These are phyloP conservation scores for Alternaria atra DNA, from an alignment of 2,329 filamentous ascomycete genomes.

Conservation along the genomic window DNA sequence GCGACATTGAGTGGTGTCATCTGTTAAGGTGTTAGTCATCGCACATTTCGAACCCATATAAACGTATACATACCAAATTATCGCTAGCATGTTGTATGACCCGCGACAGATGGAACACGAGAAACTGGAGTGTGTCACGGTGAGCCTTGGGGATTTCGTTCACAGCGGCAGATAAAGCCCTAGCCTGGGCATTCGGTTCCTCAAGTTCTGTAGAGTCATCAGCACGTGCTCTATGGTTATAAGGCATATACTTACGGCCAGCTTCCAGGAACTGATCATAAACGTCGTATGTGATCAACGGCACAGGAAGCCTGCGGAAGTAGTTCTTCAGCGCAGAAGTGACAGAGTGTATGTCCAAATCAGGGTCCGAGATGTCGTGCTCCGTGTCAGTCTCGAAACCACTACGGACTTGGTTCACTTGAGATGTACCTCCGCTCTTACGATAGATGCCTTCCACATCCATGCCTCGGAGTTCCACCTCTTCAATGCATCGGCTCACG, in stretches of 20 bases:
- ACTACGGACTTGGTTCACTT: conserved; percentile 88
- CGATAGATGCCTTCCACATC: conserved; percentile 97
- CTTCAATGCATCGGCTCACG: conserved; percentile 92
- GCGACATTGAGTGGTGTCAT: conserved; percentile 98
- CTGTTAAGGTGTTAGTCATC: conserved; percentile 52
- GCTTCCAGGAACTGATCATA: conserved; percentile 91
- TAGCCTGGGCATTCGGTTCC: conserved; percentile 58
- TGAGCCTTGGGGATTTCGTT: conserved; percentile 83
- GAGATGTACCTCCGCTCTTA: conserved; percentile 92
- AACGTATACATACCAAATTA: conserved; percentile 74
- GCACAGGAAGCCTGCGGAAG: conserved; percentile 89
- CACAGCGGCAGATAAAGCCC: conserved; percentile 76
- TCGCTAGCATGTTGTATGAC: conserved; percentile 84
- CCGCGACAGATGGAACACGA: conserved; percentile 90
- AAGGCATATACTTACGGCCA: conserved; percentile 64
- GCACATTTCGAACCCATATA: background rate
- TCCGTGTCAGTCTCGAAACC: conserved; percentile 88
- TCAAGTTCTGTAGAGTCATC: conserved; percentile 63
- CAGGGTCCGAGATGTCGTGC: conserved; percentile 91
- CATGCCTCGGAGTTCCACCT: conserved; percentile 96
- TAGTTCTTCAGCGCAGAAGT: conserved; percentile 97
- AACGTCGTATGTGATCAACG: conserved; percentile 89
- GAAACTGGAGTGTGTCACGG: conserved; percentile 87
- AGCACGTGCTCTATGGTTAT: conserved; percentile 3
- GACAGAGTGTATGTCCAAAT: conserved; percentile 93